Percentiles rank a stretch among this genome's conserved stretches.
Conservation (phyloP, 163 green algal species). For the Coccomyxa subellipsoidea region DNA sequence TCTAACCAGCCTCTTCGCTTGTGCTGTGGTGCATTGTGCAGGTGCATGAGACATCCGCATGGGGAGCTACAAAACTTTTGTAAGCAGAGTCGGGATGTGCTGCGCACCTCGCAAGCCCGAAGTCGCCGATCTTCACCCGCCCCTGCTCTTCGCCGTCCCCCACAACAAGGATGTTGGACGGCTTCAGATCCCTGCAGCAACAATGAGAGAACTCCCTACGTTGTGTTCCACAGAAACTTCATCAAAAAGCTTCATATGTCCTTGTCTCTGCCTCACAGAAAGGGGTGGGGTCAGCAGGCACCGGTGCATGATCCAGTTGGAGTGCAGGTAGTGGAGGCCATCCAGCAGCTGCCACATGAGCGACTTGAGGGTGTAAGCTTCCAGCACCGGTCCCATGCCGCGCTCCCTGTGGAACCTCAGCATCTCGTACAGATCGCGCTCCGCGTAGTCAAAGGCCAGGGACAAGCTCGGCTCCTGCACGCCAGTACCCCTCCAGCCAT, state of each 20-base stretch:
- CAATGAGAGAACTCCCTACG: background rate
- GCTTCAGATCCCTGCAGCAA: conserved; percentile 51
- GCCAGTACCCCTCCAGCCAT: background rate
- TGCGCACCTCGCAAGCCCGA: conserved; percentile 32
- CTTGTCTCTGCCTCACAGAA: background rate
- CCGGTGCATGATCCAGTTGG: conserved; percentile 71
- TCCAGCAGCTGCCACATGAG: conserved; percentile 82
- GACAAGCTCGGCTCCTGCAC: conserved; percentile 61
- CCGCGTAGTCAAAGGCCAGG: conserved; percentile 84
- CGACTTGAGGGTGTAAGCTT: conserved; percentile 71
- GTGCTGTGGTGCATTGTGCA: too few relatives aligned
- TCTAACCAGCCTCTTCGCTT: too few relatives aligned
- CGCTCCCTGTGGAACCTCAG: conserved; percentile 74
- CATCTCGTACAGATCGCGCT: conserved; percentile 88
- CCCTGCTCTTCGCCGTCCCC: conserved; percentile 51
- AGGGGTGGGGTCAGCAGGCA: background rate
- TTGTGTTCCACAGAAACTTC: too few relatives aligned
- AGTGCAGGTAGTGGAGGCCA: conserved; percentile 70
- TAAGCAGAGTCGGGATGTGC: too few relatives aligned
- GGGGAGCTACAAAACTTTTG: too few relatives aligned
- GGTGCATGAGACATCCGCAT: too few relatives aligned
- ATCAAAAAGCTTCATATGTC: too few relatives aligned
- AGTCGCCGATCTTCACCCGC: conserved; percentile 32
- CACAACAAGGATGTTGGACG: conserved; percentile 76
- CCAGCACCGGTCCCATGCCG: conserved; percentile 42